Percentiles rank a stretch among this genome's conserved stretches.
Conservation (phyloP, 73 alveolate genomes). For the Diophrys sp. region DNA sequence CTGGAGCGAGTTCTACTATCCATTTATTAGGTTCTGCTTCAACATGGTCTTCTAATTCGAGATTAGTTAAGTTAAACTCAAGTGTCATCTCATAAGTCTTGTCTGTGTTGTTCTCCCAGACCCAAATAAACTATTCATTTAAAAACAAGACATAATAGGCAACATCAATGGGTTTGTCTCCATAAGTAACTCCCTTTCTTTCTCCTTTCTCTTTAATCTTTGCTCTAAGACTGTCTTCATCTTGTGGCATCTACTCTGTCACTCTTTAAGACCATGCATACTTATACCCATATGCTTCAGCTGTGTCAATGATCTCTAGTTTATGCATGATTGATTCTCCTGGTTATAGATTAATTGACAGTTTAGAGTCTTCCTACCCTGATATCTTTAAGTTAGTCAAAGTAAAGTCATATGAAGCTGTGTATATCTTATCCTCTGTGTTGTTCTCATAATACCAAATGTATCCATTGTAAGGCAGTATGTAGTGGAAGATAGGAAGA, state of each 20-base stretch:
- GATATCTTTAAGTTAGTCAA: conserved; percentile 28
- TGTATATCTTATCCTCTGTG: conserved; percentile 5
- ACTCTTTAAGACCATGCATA: conserved; percentile 15
- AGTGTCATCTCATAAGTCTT: not conserved
- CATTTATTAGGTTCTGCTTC: conserved; percentile 23
- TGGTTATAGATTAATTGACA: conserved; percentile 18
- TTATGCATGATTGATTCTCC: conserved; percentile 8
- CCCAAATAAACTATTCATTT: conserved; percentile 29
- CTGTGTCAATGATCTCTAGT: conserved; percentile 37
- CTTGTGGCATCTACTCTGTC: conserved; percentile 5
- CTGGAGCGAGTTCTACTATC: conserved; percentile 20
- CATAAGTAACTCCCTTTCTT: conserved; percentile 6
- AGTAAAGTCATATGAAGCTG: conserved; percentile 20
- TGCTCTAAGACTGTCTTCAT: not conserved
- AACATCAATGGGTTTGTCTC: conserved; percentile 12
- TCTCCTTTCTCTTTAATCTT: conserved; percentile 27
- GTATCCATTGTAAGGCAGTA: conserved; percentile 16
- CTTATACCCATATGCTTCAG: conserved; percentile 35
- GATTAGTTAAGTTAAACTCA: not conserved
- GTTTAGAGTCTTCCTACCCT: conserved; percentile 26
- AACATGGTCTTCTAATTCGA: not conserved
- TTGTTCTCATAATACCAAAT: conserved; percentile 34
- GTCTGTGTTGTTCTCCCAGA: conserved; percentile 18
- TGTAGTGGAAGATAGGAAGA: conserved; percentile 15
- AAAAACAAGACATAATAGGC: conserved; percentile 22